Percentiles rank a stretch among this genome's conserved stretches.
Evolutionary conservation across 2,329 filamentous ascomycete species (phyloP).

Genomic region (Claviceps spartinae): DNA sequence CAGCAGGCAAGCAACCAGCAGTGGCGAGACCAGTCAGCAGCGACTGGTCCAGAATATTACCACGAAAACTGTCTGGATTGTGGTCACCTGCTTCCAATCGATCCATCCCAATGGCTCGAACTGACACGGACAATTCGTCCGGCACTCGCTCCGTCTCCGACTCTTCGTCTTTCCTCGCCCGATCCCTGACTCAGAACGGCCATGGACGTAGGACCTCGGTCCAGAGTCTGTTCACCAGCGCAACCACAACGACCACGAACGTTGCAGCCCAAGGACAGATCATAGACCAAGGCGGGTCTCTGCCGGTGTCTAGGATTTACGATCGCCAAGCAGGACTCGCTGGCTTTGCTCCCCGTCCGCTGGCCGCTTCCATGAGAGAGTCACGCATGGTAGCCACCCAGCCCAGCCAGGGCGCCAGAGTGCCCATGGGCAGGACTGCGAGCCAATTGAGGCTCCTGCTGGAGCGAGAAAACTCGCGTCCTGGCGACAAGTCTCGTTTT

Average conservation of each 20-base stretch:
- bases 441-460: slow-evolving; percentile 46
- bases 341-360: slow-evolving; percentile 12
- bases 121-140: slow-evolving; percentile 5
- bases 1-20: slow-evolving; percentile 34
- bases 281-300: slow-evolving; percentile 24
- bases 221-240: slow-evolving; percentile 20
- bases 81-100: slow-evolving; percentile 2
- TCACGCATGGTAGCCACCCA: slow-evolving; percentile 35
- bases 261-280: slow-evolving; percentile 30
- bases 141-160: slow-evolving; percentile 3
- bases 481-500: slow-evolving; percentile 14
- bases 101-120: slow-evolving; percentile 1
- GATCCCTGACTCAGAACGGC: slow-evolving; percentile 20
- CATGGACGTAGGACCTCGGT: slow-evolving; percentile 12
- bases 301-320: slow-evolving; percentile 15
- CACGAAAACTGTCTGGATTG: slow-evolving; percentile 1
- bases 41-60: slow-evolving; percentile 7
- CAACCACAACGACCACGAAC: slow-evolving; percentile 27
- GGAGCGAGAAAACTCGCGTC: slow-evolving; percentile 34
- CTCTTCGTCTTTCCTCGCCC: slow-evolving; percentile 15
- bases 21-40: slow-evolving; percentile 9
- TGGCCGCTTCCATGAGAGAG: slow-evolving; percentile 17
- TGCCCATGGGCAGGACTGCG: slow-evolving; percentile 43
- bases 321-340: slow-evolving; percentile 12
- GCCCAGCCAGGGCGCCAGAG: slow-evolving; percentile 28